Evolutionary conservation across 768 basidiomycete species (phyloP).

Genomic region (Boletus rubescentipes): DNA sequence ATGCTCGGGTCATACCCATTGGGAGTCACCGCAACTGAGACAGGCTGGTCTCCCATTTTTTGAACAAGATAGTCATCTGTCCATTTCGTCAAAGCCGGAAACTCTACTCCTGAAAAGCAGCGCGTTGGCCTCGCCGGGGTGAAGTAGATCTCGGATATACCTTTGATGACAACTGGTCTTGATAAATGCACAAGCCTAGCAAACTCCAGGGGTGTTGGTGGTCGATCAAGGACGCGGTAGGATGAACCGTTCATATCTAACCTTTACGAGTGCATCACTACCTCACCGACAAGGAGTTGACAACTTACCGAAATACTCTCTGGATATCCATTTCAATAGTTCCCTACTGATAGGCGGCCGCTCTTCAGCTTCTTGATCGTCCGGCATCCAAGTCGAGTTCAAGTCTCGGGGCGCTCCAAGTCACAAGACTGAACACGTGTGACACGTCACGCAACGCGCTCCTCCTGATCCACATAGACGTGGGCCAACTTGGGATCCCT

Average conservation of each 20-base stretch:
- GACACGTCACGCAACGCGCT: slow-evolving; percentile 30
- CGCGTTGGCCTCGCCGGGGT: background rate
- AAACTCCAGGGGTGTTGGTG: slow-evolving; percentile 71
- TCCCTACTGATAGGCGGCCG: slow-evolving; percentile 15
- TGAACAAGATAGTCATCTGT: slow-evolving; percentile 57
- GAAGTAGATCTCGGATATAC: slow-evolving; percentile 32
- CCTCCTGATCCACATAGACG: background rate
- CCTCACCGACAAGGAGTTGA: background rate
- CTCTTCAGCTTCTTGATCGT: slow-evolving; percentile 12
- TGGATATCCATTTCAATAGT: slow-evolving; percentile 36
- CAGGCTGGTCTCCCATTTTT: slow-evolving; percentile 49
- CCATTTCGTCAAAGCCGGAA: slow-evolving; percentile 59
- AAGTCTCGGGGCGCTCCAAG: background rate
- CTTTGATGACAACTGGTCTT: slow-evolving; percentile 73
- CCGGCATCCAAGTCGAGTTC: slow-evolving; percentile 1
- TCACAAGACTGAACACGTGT: slow-evolving; percentile 10
- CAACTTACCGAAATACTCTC: slow-evolving; percentile 36
- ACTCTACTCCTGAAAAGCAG: slow-evolving; percentile 42
- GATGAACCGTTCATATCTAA: slow-evolving; percentile 60
- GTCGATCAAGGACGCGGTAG: slow-evolving; percentile 47
- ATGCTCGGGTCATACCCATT: slow-evolving; percentile 57
- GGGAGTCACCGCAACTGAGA: slow-evolving; percentile 81
- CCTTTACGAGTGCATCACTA: background rate
- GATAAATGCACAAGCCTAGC: slow-evolving; percentile 63
- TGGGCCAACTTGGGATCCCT: background rate